Base-by-base conservation (phyloP, 371 early-diverging fungal genomes). In the Mycotypha africana region DNA sequence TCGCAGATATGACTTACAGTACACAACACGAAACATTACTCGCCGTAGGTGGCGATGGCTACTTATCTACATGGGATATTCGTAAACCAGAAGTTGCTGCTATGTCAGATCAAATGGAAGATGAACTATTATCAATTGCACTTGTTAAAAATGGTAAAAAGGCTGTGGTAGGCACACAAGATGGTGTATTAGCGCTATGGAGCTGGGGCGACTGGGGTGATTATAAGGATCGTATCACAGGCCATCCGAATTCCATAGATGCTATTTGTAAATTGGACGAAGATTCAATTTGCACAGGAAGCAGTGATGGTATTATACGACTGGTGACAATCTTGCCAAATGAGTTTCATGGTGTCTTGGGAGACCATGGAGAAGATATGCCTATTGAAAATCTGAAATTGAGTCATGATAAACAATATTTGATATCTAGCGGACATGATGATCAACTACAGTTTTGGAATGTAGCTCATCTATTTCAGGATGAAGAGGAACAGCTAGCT, bases 51-150 rank as follows among this genome's bases (percentile, higher is more conserved):
- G 95, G 90, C 12, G 96, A 95, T 60, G 97, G 96, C 0, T 88
- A 79, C 34, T 67, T 97, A 43, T 86, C 93, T 3, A 86, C 92
- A 1, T 91, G 82, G 61, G 95, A 97, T 60, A 78, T 91, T 28
- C 83, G 94, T 34, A 92, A 89, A 57, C 70, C 79, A 7, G 78
- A 84, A 42, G 83, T 89, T 9, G 57, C 85, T 15, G 86, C 79
- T 32, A 81, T 88, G 56, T 93, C 93, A 2, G 93, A 86, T 25
- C 84, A 91, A 52, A 86, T 91, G 68, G 97, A 95, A 34, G 95
- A 93, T 54, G 97, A 95, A 54, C 74, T 95, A 32, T 59, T 94
- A 37, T 92, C 88, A 4, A 72, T 95, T 6, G 67, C 69, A 2
- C 56, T 92, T 19, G 76, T 95, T 42, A 47, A 85, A 76, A 78